Evolutionary conservation across 208 protist species (phyloP).

Genomic region (Leishmania gerbilli): DNA sequence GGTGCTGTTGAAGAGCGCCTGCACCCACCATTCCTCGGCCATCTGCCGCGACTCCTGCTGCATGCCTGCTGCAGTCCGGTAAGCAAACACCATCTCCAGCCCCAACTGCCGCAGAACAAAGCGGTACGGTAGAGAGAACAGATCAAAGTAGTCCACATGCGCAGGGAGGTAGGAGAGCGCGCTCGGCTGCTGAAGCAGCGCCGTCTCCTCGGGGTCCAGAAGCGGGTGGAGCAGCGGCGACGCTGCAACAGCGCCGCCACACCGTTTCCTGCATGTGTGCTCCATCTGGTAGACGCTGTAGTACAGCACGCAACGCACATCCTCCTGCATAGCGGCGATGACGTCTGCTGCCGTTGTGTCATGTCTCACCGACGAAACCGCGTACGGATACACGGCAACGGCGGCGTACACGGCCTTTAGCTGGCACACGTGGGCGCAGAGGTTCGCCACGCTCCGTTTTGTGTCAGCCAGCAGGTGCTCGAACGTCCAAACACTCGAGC

Average conservation of each 20-base stretch:
- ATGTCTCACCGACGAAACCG: not conserved
- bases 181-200: slow-evolving; percentile 22
- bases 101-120: slow-evolving; percentile 73
- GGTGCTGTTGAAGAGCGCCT: slow-evolving; percentile 33
- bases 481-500: slow-evolving; percentile 39
- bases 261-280: not conserved
- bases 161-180: slow-evolving; percentile 38
- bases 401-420: slow-evolving; percentile 24
- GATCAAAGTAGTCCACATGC: slow-evolving; percentile 34
- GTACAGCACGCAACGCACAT: slow-evolving; percentile 29
- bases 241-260: not conserved
- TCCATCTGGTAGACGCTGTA: slow-evolving; percentile 14
- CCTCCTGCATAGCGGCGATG: slow-evolving; percentile 17
- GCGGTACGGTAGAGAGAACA: slow-evolving; percentile 41
- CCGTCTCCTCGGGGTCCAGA: slow-evolving; percentile 37
- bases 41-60: slow-evolving; percentile 36
- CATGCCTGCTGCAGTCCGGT: slow-evolving; percentile 36
- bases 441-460: not conserved
- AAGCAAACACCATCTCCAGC: slow-evolving; percentile 72
- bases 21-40: slow-evolving; percentile 33
- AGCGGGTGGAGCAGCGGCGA: slow-evolving; percentile 17
- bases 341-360: not conserved
- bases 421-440: not conserved
- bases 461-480: slow-evolving; percentile 18
- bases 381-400: slow-evolving; percentile 12